These are phyloP conservation scores for Pneumocystis oryctolagi DNA, from an alignment of 1,139 yeast species.

Conservation along the genomic window DNA sequence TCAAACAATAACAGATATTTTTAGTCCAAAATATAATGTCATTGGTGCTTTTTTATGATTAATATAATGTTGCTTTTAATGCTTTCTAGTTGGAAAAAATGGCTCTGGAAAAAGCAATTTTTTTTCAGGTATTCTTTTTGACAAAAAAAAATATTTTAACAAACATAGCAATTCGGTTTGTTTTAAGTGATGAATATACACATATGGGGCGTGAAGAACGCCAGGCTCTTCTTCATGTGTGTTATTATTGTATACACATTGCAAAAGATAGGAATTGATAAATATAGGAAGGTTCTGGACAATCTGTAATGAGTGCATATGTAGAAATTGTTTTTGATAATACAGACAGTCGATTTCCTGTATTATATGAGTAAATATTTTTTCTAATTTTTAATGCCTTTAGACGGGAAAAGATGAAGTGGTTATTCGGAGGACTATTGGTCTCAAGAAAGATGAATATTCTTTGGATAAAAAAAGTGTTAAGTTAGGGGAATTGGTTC, in stretches of 20 bases:
- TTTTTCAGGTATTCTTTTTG: conserved; percentile 39
- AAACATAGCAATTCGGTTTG: conserved; percentile 66
- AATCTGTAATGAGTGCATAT: conserved; percentile 76
- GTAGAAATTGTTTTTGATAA: conserved; percentile 85
- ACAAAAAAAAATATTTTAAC: background rate
- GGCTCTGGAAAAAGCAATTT: conserved; percentile 96
- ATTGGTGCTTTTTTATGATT: conserved; percentile 32
- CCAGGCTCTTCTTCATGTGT: conserved; percentile 69
- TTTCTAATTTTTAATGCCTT: background rate
- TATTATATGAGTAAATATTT: conserved; percentile 24
- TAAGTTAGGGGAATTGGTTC: conserved; percentile 23
- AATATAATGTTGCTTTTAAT: conserved; percentile 2
- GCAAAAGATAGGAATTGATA: background rate
- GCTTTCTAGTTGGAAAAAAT: conserved; percentile 52
- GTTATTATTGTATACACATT: background rate
- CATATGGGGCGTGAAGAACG: conserved; percentile 81
- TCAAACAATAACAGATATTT: conserved; percentile 57
- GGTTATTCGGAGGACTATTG: conserved; percentile 71
- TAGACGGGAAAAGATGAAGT: conserved; percentile 44
- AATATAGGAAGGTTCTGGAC: conserved; percentile 45
- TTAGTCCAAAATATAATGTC: conserved; percentile 75
- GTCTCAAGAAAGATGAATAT: conserved; percentile 75
- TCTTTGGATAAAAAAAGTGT: conserved; percentile 49
- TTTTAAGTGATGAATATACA: conserved; percentile 76
- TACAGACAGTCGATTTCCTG: conserved; percentile 57